Conservation (phyloP, 1,139 yeast species). For the Hyphopichia khmerensis region DNA sequence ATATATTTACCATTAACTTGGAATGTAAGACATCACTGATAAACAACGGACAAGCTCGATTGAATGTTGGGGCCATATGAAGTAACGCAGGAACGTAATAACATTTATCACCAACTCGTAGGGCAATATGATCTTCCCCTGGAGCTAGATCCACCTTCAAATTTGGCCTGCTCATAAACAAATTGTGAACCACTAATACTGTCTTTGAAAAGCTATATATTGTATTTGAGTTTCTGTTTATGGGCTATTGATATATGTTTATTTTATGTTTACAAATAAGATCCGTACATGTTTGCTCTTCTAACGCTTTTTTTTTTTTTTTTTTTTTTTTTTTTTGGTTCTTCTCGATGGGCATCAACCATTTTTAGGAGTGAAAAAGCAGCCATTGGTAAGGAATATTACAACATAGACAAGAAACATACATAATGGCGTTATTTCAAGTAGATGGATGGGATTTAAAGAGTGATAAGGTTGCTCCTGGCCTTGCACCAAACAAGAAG, state of each 20-base stretch:
- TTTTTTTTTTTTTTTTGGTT: background rate
- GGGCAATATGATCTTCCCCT: slow-evolving; percentile 27
- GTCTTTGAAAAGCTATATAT: too few species aligned
- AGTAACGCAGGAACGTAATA: slow-evolving; percentile 35
- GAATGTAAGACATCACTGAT: slow-evolving; percentile 23
- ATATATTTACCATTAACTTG: slow-evolving; percentile 16
- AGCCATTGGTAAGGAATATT: too few species aligned
- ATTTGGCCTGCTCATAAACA: too few species aligned
- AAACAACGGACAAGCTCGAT: slow-evolving; percentile 24
- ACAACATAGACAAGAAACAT: background rate
- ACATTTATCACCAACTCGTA: slow-evolving; percentile 17
- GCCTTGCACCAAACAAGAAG: slow-evolving; percentile 33
- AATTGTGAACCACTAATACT: too few species aligned
- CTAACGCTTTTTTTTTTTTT: background rate
- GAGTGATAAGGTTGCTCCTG: slow-evolving; percentile 49
- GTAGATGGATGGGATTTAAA: slow-evolving; percentile 83
- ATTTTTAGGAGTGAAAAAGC: too few species aligned
- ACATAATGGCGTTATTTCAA: slow-evolving; percentile 65
- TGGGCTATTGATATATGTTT: too few species aligned
- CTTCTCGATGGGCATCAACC: background rate
- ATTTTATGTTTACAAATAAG: background rate
- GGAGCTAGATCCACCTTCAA: slow-evolving; percentile 27
- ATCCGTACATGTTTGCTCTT: background rate
- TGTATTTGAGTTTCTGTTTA: background rate
- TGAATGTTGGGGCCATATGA: slow-evolving; percentile 27